Base-by-base conservation (phyloP, 2,329 filamentous ascomycete genomes). In the Elsinoe ampelina region DNA sequence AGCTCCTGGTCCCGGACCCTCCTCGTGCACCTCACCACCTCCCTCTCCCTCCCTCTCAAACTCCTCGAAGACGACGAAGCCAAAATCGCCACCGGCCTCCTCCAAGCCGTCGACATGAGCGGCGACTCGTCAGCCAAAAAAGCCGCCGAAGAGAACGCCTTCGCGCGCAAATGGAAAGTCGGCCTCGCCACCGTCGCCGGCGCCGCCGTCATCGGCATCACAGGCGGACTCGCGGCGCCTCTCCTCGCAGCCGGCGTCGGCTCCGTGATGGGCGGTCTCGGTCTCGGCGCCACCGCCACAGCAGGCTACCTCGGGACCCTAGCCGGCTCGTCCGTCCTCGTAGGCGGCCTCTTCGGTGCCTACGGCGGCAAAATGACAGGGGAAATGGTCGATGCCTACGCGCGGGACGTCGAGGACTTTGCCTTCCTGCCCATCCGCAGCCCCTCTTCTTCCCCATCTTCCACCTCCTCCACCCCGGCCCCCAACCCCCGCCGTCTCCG, bases 331-430 rank as follows among this genome's bases (percentile, higher is more conserved):
- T 82, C 85, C 4, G 80, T 93, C 13, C 76, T 90, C 41, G 85
- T 95, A 30, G 92, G 91, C 13, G 83, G 86, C 36, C 74, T 97
- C 38, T 96, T 97, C 66, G 93, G 93, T 7, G 88, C 93, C n/a
- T 95, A 95, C 67, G 87, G 87, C 42, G 84, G 85, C 1, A 82
- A 85, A 35, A 91, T 95, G 78, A 87, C 87, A 0, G 83, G 84
- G 54, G 85, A 90, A 68, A 89, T 91, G 77, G 87, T 96, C 78
- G 89, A 95, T 61, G 78, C 85, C n/a, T 95, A 95, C 68, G 81
- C 86, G 10, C 84, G 83, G 63, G 89, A 95, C 61, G 85, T 97
- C 13, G 83, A 89, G 64, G 91, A 97, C 66, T 95, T 96, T 70
- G 89, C 83, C 0, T 88, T 97, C 64, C 72, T 95, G 10, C 87